phyloP scores from a whole-genome alignment of 1,284 basidiomycete genomes.

The Psilocybe mexicana region DNA sequence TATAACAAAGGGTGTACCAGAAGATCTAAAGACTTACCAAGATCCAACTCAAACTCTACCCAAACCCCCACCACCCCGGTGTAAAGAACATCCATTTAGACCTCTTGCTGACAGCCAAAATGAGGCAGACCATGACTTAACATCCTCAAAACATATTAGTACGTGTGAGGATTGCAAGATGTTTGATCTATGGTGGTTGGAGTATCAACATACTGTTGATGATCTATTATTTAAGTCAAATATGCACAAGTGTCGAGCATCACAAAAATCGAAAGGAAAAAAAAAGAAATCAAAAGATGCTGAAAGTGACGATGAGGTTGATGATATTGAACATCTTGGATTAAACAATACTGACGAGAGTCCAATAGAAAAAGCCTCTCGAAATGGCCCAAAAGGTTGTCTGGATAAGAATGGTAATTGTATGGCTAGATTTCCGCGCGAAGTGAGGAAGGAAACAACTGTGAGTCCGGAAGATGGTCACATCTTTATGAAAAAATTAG shows the following conservation, averaged over 20 bases:
- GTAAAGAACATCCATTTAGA: neutral
- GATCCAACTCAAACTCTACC: constrained; percentile 15
- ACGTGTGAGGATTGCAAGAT: neutral
- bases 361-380: neutral
- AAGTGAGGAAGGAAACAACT: constrained; percentile 6
- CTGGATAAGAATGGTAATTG: constrained; percentile 9
- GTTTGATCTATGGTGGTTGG: constrained; percentile 1
- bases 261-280: neutral
- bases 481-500: constrained; percentile 21
- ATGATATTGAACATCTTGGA: neutral
- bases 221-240: constrained; percentile 8
- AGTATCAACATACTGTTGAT: neutral
- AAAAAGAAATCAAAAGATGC: too few species aligned
- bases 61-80: neutral
- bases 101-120: too few species aligned
- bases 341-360: neutral
- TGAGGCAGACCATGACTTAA: neutral
- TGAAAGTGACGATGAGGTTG: neutral
- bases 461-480: constrained; percentile 16
- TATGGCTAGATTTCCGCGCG: constrained; percentile 18
- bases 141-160: neutral
- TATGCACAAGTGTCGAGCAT: constrained; percentile 1
- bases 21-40: neutral
- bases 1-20: neutral
- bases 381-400: constrained; percentile 10